Conservation (phyloP, 495 filamentous ascomycete genomes). For the Podospora pseudopauciseta region DNA sequence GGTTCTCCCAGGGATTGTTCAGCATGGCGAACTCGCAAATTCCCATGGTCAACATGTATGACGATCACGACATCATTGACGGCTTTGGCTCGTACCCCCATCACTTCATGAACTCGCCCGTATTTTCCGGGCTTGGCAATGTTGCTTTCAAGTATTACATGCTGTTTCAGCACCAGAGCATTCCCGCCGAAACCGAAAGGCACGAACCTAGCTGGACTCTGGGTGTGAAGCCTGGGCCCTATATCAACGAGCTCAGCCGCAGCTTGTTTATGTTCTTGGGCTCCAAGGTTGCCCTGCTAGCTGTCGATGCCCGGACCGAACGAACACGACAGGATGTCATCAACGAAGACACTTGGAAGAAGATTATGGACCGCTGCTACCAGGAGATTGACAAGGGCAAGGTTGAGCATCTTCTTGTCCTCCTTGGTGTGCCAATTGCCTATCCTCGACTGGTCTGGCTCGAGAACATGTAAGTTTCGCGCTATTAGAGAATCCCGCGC, state of each 20-base stretch:
- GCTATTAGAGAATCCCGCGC: background rate
- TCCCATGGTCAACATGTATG: slow-evolving; percentile 97
- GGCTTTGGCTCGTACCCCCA: slow-evolving; percentile 92
- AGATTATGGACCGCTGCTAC: slow-evolving; percentile 79
- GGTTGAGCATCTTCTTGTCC: slow-evolving; percentile 82
- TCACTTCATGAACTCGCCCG: slow-evolving; percentile 84
- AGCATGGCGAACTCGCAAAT: slow-evolving; percentile 90
- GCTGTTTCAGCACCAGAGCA: slow-evolving; percentile 94
- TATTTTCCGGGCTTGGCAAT: slow-evolving; percentile 83
- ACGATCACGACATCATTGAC: slow-evolving; percentile 98
- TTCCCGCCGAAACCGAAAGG: slow-evolving; percentile 69
- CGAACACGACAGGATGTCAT: slow-evolving; percentile 76
- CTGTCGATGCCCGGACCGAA: slow-evolving; percentile 88
- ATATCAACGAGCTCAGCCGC: slow-evolving; percentile 80
- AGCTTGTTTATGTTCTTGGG: slow-evolving; percentile 85
- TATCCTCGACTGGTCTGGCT: slow-evolving; percentile 83
- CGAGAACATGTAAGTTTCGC: slow-evolving; percentile 50
- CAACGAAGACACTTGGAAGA: slow-evolving; percentile 73
- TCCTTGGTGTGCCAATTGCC: slow-evolving; percentile 83
- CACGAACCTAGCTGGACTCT: slow-evolving; percentile 91
- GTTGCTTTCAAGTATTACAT: slow-evolving; percentile 98
- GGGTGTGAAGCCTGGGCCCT: slow-evolving; percentile 75
- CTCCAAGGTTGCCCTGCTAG: slow-evolving; percentile 72
- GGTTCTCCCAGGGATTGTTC: slow-evolving; percentile 96
- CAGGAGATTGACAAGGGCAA: slow-evolving; percentile 77